Conservation (phyloP, 768 basidiomycete genomes). For the Boletus pseudopeckii region DNA sequence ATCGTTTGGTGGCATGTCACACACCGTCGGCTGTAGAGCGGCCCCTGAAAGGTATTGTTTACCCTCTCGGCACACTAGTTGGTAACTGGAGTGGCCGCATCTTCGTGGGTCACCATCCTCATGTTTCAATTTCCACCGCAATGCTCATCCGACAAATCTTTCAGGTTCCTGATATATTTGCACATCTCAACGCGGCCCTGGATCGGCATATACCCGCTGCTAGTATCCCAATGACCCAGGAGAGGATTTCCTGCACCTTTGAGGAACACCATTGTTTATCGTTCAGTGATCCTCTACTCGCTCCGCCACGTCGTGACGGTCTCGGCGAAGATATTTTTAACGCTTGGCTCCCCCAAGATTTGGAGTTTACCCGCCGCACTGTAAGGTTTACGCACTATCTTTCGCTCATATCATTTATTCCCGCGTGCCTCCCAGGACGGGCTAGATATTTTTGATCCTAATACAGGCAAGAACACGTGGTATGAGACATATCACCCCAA, state of each 20-base stretch:
- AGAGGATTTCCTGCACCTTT: slow-evolving; percentile 40
- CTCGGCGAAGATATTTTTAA: slow-evolving; percentile 45
- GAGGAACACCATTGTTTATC: slow-evolving; percentile 47
- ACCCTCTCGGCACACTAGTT: slow-evolving; percentile 39
- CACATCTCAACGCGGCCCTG: slow-evolving; percentile 22
- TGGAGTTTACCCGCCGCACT: slow-evolving; percentile 31
- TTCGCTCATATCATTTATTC: slow-evolving; percentile 10
- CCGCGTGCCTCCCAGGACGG: slow-evolving; percentile 33
- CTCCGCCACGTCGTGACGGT: slow-evolving; percentile 33
- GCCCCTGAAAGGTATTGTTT: slow-evolving; percentile 42
- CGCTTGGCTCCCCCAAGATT: slow-evolving; percentile 45
- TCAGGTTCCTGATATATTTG: slow-evolving; percentile 24
- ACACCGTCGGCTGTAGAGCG: slow-evolving; percentile 34
- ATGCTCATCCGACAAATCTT: slow-evolving; percentile 21
- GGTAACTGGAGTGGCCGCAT: slow-evolving; percentile 49
- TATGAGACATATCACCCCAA: slow-evolving; percentile 47
- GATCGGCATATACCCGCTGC: slow-evolving; percentile 19
- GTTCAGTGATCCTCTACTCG: slow-evolving; percentile 35
- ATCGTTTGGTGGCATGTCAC: slow-evolving; percentile 42
- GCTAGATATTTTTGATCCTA: slow-evolving; percentile 41
- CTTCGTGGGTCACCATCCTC: slow-evolving; percentile 34
- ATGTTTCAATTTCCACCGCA: slow-evolving; percentile 5
- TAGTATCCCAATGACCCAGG: slow-evolving; percentile 30
- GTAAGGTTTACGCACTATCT: slow-evolving; percentile 19
- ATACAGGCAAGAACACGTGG: slow-evolving; percentile 35